A percentile compares a stretch with the other conserved stretches of the same genome.
Conservation (phyloP, 352 stramenopile species). For the Phytopythium ostracodes region DNA sequence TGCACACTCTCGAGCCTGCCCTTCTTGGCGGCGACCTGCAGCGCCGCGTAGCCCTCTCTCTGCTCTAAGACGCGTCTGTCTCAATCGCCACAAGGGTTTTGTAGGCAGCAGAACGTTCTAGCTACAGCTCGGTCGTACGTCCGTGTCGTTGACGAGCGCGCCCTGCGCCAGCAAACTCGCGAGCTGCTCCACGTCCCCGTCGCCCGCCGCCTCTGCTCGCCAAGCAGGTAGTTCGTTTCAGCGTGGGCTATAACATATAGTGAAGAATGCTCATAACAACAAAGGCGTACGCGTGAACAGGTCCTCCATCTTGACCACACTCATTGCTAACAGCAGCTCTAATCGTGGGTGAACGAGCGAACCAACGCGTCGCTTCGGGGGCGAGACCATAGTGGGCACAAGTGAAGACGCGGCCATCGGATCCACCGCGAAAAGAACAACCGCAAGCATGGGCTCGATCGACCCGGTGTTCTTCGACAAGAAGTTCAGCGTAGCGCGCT, state of each 20-base stretch:
- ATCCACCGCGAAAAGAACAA: not conserved
- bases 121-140: slow-evolving; percentile 14
- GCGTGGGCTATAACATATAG: not conserved
- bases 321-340: slow-evolving; percentile 19
- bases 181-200: slow-evolving; percentile 33
- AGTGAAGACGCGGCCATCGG: too few species aligned
- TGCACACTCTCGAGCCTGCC: slow-evolving; percentile 44
- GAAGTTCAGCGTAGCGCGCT: slow-evolving; percentile 73
- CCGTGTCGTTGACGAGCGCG: slow-evolving; percentile 49
- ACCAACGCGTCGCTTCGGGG: slow-evolving; percentile 7
- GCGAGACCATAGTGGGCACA: not conserved
- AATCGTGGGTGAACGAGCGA: slow-evolving; percentile 13
- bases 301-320: slow-evolving; percentile 53
- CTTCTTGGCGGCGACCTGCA: slow-evolving; percentile 59
- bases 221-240: not conserved
- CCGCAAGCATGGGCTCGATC: slow-evolving; percentile 48
- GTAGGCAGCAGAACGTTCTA: too few species aligned
- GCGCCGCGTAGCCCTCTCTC: slow-evolving; percentile 55
- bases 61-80: slow-evolving; percentile 10
- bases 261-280: not conserved
- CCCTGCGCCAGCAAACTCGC: slow-evolving; percentile 35
- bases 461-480: slow-evolving; percentile 82
- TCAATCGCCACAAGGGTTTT: not conserved
- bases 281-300: slow-evolving; percentile 43
- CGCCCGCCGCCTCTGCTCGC: slow-evolving; percentile 33